Conservation (phyloP, 2,329 filamentous ascomycete genomes). For the Aspergillus sp. region DNA sequence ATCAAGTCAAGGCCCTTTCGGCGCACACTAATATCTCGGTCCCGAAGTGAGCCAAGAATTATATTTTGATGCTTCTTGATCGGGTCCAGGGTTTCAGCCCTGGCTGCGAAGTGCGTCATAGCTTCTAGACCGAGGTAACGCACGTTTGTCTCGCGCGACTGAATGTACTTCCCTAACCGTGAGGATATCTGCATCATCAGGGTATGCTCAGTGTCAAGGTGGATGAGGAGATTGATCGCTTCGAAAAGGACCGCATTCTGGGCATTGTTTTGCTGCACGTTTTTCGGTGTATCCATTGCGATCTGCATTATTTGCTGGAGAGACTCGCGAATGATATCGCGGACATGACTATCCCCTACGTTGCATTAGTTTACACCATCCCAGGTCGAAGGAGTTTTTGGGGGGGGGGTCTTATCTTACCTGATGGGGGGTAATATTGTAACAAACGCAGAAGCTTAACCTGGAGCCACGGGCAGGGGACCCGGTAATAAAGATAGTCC, state of each 20-base stretch:
- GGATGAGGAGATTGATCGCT: slow-evolving; percentile 97
- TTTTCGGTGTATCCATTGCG: slow-evolving; percentile 92
- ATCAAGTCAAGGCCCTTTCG: slow-evolving; percentile 92
- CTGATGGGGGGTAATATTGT: slow-evolving; percentile 94
- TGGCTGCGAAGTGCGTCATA: slow-evolving; percentile 95
- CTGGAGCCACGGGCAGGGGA: slow-evolving; percentile 98
- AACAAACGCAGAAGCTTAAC: slow-evolving; percentile 88
- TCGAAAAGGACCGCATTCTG: slow-evolving; percentile 98
- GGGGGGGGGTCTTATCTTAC: slow-evolving; percentile 48
- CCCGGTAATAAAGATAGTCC: slow-evolving; percentile 98
- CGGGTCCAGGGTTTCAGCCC: slow-evolving; percentile 89
- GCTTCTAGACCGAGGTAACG: slow-evolving; percentile 93
- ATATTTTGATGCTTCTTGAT: slow-evolving; percentile 98
- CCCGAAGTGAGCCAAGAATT: slow-evolving; percentile 89
- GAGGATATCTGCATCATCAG: slow-evolving; percentile 96
- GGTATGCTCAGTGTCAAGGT: slow-evolving; percentile 89
- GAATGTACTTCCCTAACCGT: slow-evolving; percentile 89
- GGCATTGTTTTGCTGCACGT: slow-evolving; percentile 98
- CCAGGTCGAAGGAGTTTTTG: slow-evolving; percentile 1
- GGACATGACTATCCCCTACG: slow-evolving; percentile 84
- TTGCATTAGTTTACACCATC: slow-evolving; percentile 5
- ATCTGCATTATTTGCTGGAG: slow-evolving; percentile 87
- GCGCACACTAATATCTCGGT: slow-evolving; percentile 94
- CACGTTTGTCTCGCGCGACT: slow-evolving; percentile 95
- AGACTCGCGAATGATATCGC: slow-evolving; percentile 87